Base-by-base conservation (phyloP, 2,329 filamentous ascomycete genomes). In the Xylaria sp. region DNA sequence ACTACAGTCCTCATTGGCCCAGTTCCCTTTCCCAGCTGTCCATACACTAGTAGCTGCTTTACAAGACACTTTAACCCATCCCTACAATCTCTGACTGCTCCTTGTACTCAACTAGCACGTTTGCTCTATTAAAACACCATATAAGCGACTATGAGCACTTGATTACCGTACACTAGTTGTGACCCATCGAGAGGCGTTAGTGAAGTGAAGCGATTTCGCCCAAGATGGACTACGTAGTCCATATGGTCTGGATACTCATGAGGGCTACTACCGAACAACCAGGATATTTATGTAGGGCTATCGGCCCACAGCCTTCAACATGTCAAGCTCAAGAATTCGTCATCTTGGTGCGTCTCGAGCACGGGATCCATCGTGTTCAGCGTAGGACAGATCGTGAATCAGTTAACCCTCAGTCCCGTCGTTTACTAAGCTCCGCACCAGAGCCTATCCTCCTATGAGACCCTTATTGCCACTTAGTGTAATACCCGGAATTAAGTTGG, bases 401-500 rank as follows among this genome's bases (percentile, higher is more conserved):
- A 43, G 33, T 15, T n/a, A 27, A 27, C n/a, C n/a, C 38, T n/a
- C 38, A 15, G 13, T 33, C 21, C 23, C 9, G 10, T 43, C 33
- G 41, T 41, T 37, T 33, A n/a, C 13, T 29, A 43, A 46, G 46
- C 52, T 52, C 52, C 52, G 47, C 44, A 49, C n/a, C 8, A 35
- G 23, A 49, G 37, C 21, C 17, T 51, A 52, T 56, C 58, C 3
- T 21, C 29, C 47, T 29, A 19, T 53, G 23, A 33, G 27, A 33
- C 49, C 21, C 31, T 27, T 53, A 27, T 27, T 46, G 47, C 40
- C 54, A 53, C 59, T 21, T 48, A 19, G n/a, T n/a, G n/a, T n/a
- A n/a, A n/a, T n/a, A n/a, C n/a, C n/a, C n/a, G n/a, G 25, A 41
- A 46, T 49, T 43, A 58, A 46, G 53, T 57, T 53, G 57, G 55